Base-by-base conservation (phyloP, 2,329 filamentous ascomycete genomes). In the Zasmidium cellare region DNA sequence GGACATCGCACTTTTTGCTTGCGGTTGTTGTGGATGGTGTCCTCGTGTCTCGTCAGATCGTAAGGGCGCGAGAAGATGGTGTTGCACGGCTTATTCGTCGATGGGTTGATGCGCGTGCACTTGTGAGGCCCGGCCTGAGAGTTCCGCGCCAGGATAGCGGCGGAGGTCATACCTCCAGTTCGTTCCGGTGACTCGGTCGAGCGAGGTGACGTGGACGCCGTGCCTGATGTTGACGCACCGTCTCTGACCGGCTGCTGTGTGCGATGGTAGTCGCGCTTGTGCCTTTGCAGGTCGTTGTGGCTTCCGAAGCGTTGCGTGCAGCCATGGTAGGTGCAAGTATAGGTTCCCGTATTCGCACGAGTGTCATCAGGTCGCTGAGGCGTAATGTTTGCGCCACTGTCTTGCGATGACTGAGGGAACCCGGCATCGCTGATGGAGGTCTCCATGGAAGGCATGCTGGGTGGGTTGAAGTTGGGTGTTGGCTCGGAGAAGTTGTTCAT, bases 1-100 rank as follows among this genome's bases (percentile, higher is more conserved):
- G 92, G 87, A 75, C 94, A 99, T 46, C 91, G 87, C 7, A 97
- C 92, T 79, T 97, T 97, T 74, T 92, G 87, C 81, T 97, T 97
- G 68, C 90, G 87, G 1, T 87, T 88, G 68, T 97, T 97, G 82
- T 97, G 94, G 64, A 97, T 97, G 0, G 94, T 97, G 65, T 97
- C 93, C 74, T 99, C 94, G 72, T 99, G 94, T 20, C 94, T 84
- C 0, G 94, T 99, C 53, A 99, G 82, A 75, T 99, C 94, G 80
- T 99, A 99, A 1, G 94, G 94, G 19, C 94, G 83, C 0, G 93
- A 97, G 76, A 99, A 97, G 54, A 96, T 82, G 0, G 92, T 96
- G 72, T 91, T 93, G 82, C 94, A 97, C 0, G 92, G 89, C 78
- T 97, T 97, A 63, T 91, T 91, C 0, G 94, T 97, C 63, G 90